These are phyloP conservation scores for Stylonectria norvegica DNA, from an alignment of 2,329 filamentous ascomycete species.

Conservation along the genomic window DNA sequence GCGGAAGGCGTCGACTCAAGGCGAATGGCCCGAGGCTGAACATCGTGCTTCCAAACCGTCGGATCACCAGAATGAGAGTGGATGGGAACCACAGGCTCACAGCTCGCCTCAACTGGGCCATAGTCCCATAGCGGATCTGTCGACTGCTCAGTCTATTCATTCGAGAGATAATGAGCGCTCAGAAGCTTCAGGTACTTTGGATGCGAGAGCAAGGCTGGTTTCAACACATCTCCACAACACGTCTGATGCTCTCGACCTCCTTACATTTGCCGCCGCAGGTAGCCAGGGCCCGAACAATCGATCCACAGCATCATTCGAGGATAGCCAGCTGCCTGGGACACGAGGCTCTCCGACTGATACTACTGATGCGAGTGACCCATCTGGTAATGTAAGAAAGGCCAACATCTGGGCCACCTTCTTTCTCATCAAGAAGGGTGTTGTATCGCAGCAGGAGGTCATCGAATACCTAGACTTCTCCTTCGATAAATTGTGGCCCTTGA, in stretches of 20 bases:
- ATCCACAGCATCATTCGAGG: not conserved
- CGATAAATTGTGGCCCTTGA: constrained; percentile 10
- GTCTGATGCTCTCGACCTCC: constrained; percentile 10
- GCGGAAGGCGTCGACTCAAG: not conserved
- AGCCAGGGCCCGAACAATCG: constrained; percentile 3
- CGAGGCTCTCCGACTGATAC: not conserved
- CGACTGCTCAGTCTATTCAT: no score
- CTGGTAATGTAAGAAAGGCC: not conserved
- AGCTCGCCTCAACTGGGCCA: no score
- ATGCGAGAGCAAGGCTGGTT: constrained; percentile 9
- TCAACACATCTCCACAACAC: constrained; percentile 15
- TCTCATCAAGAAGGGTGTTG: constrained; percentile 10
- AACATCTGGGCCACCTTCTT: constrained; percentile 8
- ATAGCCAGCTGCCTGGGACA: not conserved
- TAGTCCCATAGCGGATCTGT: not conserved
- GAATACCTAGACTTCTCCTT: constrained; percentile 14
- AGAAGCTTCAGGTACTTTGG: not conserved
- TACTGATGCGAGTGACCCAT: not conserved
- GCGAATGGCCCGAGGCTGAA: not conserved
- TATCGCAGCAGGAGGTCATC: constrained; percentile 10
- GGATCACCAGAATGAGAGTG: not conserved
- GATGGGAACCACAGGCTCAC: not conserved
- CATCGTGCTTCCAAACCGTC: no score
- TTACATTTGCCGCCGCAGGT: constrained; percentile 9
- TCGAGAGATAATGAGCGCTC: not conserved